Evolutionary conservation across 179 eudicot species (phyloP), one percentile per base, ranked within the genome.

Genomic region (Sideroxylon spinosum): DNA sequence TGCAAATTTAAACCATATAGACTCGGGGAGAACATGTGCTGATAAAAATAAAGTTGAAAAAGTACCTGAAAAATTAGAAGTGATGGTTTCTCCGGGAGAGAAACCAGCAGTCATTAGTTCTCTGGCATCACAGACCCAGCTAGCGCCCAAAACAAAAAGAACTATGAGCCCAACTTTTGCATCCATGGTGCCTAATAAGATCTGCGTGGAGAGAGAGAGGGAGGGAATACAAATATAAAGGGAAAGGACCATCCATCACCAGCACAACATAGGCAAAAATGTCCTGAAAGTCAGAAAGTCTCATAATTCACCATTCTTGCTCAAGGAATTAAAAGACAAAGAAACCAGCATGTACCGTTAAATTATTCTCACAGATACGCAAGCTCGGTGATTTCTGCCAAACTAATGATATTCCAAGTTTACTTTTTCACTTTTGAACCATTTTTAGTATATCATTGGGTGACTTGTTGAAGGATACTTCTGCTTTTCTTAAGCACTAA

Each of bases 41-140:
- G 7, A 59, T 20, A 25, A n/a, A 22, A 19, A 57, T 12, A 20
- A 29, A 17, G 25, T 62, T 48, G 56, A 25, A 76, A 37, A 55
- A 72, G 9, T 85, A 91, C 92, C 94, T 86, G 84, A 80, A 85
- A 77, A 53, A 70, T 78, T 75, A 13, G 82, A 64, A 23, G 71
- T 55, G n/a, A 55, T 73, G 7, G 69, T 66, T 48, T 73, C 77
- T 71, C 84, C 78, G 12, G 81, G 23, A 61, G 25, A 55, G 52
- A 23, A 22, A 66, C 67, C n/a, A 53, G 66, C 71, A 17, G 74
- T 66, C 19, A 25, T 63, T 10, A 84, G 17, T 65, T 86, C 82
- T 81, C 97, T 86, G 53, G 97, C 92, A 83, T 92, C 84, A 76
- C 87, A 82, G 63, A 81, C 81, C 87, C 84, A 85, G 77, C 81